Evolutionary conservation across 768 basidiomycete genomes (phyloP), one percentile per base, ranked within the genome.

Genomic region (Auriscalpium microsporum): DNA sequence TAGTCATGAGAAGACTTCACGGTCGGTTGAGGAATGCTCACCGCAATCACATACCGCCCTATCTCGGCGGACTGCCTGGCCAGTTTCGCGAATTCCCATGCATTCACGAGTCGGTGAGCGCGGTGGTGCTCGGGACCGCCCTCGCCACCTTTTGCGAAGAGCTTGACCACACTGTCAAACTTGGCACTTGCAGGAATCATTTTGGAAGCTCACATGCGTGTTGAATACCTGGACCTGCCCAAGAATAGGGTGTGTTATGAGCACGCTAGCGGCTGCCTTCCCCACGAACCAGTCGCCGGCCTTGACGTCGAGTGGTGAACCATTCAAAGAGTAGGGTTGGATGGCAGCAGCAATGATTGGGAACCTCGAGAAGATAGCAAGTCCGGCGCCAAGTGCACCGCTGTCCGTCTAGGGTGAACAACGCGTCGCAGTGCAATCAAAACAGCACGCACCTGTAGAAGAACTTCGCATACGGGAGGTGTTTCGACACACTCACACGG

Each of bases 211-310:
- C 64, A 93, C 91, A 75, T 96, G 94, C 0, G 94, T 95, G 60
- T 86, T 88, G 71, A 94, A 89, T 45, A 95, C 72, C 63, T 95
- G 88, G 8, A 93, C 75, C 61, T 86, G 78, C 13, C 87, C 88
- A 23, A 94, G 75, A 40, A 79, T 64, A 13, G 87, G 86, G 62
- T 90, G 88, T 50, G 80, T 73, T 51, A 92, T 69, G 40, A 87
- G 78, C 23, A 89, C 78, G 61, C 84, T 86, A 16, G 82, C 87
- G 48, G 86, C 86, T 4, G 88, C 86, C 69, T 96, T 96, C 54
- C 92, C 94, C 10, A 93, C 94, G 65, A 90, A 91, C 83, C 92
- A 96, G 69, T 96, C 94, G 17, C 93, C 93, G 28, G 79, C 87
- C 53, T 77, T 73, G 36, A 90, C 87, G 59, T 94, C 87, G 6